Base-by-base conservation (phyloP, 495 filamentous ascomycete genomes). In the Penicillium crystallinum region DNA sequence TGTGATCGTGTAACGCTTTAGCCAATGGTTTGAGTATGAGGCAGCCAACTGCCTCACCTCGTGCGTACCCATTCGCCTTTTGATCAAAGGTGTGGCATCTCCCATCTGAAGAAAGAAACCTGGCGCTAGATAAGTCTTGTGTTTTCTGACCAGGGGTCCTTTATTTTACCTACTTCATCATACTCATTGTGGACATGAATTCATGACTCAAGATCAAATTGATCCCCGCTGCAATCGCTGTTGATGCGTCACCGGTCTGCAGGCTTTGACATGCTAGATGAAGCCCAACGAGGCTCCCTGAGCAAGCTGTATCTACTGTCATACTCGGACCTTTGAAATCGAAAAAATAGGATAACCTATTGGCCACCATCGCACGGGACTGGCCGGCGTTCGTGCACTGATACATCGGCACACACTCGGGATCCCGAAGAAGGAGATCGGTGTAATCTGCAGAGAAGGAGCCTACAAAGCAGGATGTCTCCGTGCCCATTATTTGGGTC, bases 281-380 rank as follows among this genome's bases (percentile, higher is more conserved):
- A 3, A 85, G 45, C 0, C 74, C 77, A 0, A 80, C 60, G 4
- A 83, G 54, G 35, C 72, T 75, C 4, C 73, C 67, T 0, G 75
- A 80, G 52, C 83, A 84, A 1, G 76, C 81, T 0, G 74, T 75
- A 51, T 80, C 75, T n/a, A 78, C 52, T 0, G 70, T 74, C n/a
- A 77, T 51, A 37, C 69, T 66, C 4, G 71, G 65, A 0, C 75
- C 75, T n/a, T 63, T 53, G 8, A 77, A 55, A 34, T 77, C 67
- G 33, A 75, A 72, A 41, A 69, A 64, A 39, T 72, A 76, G 1
- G 70, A 74, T 8, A 78, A 44, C 3, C 75, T 66, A 40, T 77
- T 77, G 2, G 76, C 63, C 11, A 64, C 45, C 47, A 74, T 77
- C 2, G 72, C 62, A 11, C 68, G 66, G 1, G 64, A 63, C n/a